These are phyloP conservation scores for Psilocybe subaeruginosa DNA, from an alignment of 768 basidiomycete genomes.

Conservation along the genomic window DNA sequence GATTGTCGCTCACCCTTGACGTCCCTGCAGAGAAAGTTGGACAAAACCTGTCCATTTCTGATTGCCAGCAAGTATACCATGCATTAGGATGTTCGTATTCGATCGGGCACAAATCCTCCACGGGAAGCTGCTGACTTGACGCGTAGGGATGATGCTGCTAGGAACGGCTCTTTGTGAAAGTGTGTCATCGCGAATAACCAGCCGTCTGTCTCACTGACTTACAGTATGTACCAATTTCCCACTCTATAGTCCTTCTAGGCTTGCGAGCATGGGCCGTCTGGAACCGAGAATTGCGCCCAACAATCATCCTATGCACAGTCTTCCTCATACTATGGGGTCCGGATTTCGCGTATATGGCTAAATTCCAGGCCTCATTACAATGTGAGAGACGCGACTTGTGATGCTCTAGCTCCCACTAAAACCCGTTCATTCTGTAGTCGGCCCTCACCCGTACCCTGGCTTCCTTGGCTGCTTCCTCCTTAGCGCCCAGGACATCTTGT, in stretches of 20 bases:
- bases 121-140: neutral
- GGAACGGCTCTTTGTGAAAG: conserved; percentile 15
- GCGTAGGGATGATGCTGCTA: conserved; percentile 5
- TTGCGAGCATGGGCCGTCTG: conserved; percentile 18
- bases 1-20: neutral
- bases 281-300: conserved; percentile 7
- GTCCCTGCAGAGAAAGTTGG: conserved; percentile 4
- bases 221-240: neutral
- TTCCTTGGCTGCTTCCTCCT: conserved; percentile 13
- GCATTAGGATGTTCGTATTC: conserved; percentile 11
- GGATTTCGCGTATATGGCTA: neutral
- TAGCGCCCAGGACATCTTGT: neutral
- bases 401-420: neutral
- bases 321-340: conserved; percentile 4
- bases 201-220: no score
- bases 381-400: neutral
- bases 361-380: conserved; percentile 8
- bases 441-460: neutral
- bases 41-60: neutral
- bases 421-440: neutral
- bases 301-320: conserved; percentile 1
- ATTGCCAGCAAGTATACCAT: conserved; percentile 5
- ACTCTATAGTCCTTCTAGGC: conserved; percentile 11
- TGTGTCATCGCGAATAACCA: neutral
- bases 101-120: neutral